phyloP scores from a whole-genome alignment of 805 yeast species.

The Kazachstania kunashirensis region DNA sequence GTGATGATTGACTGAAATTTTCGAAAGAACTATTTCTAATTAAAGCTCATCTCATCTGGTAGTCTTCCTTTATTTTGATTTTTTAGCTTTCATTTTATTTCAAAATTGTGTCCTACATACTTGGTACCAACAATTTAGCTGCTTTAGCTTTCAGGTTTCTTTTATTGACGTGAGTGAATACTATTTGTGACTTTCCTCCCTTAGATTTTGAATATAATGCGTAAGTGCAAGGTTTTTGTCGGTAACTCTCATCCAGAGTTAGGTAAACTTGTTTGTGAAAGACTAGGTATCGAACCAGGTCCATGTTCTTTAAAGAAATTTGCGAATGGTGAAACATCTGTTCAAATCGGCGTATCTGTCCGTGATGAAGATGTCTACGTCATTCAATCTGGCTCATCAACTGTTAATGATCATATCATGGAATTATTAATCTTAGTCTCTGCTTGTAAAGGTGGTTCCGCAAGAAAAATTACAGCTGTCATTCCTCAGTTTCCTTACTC shows the following conservation, averaged over 20 bases:
- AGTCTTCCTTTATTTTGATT: no score
- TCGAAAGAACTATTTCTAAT: no score
- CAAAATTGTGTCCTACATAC: no score
- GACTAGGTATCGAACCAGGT: constrained; percentile 87
- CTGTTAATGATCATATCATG: constrained; percentile 88
- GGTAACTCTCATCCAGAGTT: constrained; percentile 95
- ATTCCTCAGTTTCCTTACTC: constrained; percentile 97
- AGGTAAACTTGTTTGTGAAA: constrained; percentile 81
- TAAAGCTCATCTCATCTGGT: no score
- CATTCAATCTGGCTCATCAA: constrained; percentile 84
- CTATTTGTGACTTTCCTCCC: no score
- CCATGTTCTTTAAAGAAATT: constrained; percentile 86
- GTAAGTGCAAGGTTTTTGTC: constrained; percentile 93
- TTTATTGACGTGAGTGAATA: no score
- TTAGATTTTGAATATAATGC: constrained; percentile 59
- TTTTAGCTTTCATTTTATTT: no score
- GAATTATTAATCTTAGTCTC: constrained; percentile 85
- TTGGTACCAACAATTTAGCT: no score
- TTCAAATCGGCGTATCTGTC: constrained; percentile 87
- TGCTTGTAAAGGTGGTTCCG: constrained; percentile 97
- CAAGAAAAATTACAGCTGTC: constrained; percentile 92
- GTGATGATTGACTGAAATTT: no score
- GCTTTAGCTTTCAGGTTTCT: no score
- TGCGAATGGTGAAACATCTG: constrained; percentile 96
- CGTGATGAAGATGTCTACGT: constrained; percentile 96